Percentiles rank a stretch among this genome's conserved stretches.
phyloP scores from a whole-genome alignment of 2,329 filamentous ascomycete species.

The Aspergillus intermedius region DNA sequence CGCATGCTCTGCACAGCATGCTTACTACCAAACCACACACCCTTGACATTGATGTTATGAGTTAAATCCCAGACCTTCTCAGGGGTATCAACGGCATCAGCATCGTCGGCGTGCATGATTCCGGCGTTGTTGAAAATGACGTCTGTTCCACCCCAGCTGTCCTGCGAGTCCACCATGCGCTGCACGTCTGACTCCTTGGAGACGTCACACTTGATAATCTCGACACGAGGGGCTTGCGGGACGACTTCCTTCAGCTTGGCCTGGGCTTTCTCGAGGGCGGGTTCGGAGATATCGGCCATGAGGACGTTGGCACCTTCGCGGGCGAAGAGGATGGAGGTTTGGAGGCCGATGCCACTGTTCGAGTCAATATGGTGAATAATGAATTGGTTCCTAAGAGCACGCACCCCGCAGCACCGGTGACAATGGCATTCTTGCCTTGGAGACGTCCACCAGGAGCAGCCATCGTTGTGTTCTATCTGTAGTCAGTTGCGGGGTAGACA shows the following conservation, averaged over 20 bases:
- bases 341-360: constrained; percentile 74
- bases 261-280: constrained; percentile 68
- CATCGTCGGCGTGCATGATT: constrained; percentile 85
- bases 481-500: not conserved
- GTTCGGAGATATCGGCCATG: constrained; percentile 75
- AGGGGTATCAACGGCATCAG: constrained; percentile 73
- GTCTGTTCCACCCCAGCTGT: constrained; percentile 81
- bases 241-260: constrained; percentile 69
- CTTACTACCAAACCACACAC: constrained; percentile 95
- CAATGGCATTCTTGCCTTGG: constrained; percentile 62
- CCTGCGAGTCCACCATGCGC: constrained; percentile 65
- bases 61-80: constrained; percentile 93
- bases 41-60: constrained; percentile 93
- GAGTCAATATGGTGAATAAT: not conserved
- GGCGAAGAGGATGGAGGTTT: constrained; percentile 83
- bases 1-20: constrained; percentile 79
- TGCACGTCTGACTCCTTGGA: constrained; percentile 76
- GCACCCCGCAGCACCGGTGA: constrained; percentile 83
- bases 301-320: constrained; percentile 81
- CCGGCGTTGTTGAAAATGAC: constrained; percentile 97
- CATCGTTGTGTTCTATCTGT: not conserved
- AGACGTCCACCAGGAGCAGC: constrained; percentile 39
- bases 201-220: constrained; percentile 53
- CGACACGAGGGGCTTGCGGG: constrained; percentile 38
- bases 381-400: constrained; percentile 22